These are phyloP conservation scores for Aulographum hederae DNA, from an alignment of 2,329 filamentous ascomycete genomes.

Conservation along the genomic window DNA sequence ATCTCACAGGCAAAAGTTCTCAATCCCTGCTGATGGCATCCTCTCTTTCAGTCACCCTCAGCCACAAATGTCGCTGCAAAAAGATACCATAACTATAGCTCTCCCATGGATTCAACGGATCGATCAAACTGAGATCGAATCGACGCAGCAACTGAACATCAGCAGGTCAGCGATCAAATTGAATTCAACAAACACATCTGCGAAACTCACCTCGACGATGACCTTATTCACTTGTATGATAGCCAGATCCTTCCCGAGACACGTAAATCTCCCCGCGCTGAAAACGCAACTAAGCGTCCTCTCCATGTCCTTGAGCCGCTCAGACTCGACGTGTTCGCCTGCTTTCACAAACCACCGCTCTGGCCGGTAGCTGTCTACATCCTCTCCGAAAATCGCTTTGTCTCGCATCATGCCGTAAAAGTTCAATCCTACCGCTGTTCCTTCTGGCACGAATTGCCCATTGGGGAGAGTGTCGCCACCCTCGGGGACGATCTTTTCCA, in stretches of 20 bases:
- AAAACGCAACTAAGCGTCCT: conserved; percentile 17
- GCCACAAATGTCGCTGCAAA: not conserved
- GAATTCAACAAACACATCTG: conserved; percentile 18
- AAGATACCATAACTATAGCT: not conserved
- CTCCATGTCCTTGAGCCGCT: conserved; percentile 17
- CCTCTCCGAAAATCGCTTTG: conserved; percentile 16
- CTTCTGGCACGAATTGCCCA: conserved; percentile 14
- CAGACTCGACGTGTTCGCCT: conserved; percentile 16
- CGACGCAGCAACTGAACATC: conserved; percentile 18
- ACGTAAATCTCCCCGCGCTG: conserved; percentile 17
- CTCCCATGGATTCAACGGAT: not conserved
- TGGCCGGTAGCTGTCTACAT: conserved; percentile 28
- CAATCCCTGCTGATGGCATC: no score
- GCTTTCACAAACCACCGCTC: conserved; percentile 28
- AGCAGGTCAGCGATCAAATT: conserved; percentile 17
- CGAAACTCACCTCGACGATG: conserved; percentile 21
- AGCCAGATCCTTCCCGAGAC: conserved; percentile 16
- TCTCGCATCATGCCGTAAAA: conserved; percentile 16
- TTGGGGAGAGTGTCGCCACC: conserved; percentile 14
- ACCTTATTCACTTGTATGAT: conserved; percentile 20
- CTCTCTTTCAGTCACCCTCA: not conserved
- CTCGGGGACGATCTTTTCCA: conserved; percentile 13
- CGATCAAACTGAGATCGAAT: not conserved
- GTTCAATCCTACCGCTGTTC: conserved; percentile 15
- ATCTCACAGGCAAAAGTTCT: no score